phyloP scores from a whole-genome alignment of 352 stramenopile species.

The Phytophthora vignae region DNA sequence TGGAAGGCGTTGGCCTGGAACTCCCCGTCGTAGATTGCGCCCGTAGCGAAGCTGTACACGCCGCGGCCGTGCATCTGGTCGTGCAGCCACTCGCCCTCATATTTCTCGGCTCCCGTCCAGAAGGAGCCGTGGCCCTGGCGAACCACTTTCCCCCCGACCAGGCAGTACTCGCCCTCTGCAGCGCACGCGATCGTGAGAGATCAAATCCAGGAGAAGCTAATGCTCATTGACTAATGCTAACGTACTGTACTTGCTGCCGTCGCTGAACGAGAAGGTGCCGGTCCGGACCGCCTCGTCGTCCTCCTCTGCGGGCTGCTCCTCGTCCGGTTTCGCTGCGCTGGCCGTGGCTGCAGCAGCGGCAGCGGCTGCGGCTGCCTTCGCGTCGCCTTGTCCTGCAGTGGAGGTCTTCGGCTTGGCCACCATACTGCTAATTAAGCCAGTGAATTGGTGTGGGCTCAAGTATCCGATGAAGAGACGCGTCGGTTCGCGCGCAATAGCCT shows the following conservation, averaged over 20 bases:
- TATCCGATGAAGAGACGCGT: conserved; percentile 33
- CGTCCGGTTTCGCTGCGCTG: conserved; percentile 20
- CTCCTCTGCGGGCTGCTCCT: conserved; percentile 43
- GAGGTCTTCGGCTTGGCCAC: conserved; percentile 31
- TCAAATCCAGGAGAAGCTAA: conserved; percentile 3
- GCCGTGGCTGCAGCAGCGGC: conserved; percentile 7
- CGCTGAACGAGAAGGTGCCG: conserved; percentile 73
- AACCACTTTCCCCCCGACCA: conserved; percentile 43
- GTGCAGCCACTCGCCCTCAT: conserved; percentile 66
- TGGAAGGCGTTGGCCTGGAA: conserved; percentile 75
- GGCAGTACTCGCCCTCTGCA: conserved; percentile 62
- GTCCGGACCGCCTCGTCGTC: conserved; percentile 50
- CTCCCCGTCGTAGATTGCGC: conserved; percentile 77
- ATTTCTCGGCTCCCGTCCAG: conserved; percentile 66
- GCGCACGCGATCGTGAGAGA: not conserved
- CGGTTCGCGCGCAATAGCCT: conserved; percentile 16
- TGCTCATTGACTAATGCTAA: conserved; percentile 8
- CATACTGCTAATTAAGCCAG: conserved; percentile 1
- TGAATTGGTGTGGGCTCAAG: not conserved
- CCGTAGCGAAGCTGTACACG: conserved; percentile 71
- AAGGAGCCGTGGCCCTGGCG: conserved; percentile 64
- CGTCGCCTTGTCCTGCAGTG: conserved; percentile 35
- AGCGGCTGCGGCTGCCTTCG: conserved; percentile 25
- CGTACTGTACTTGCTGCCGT: conserved; percentile 69
- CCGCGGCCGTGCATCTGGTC: conserved; percentile 79